A percentile compares a stretch with the other conserved stretches of the same genome.
Evolutionary conservation across 345 rosid species (phyloP).

Genomic region (Citrus cavaleriei): DNA sequence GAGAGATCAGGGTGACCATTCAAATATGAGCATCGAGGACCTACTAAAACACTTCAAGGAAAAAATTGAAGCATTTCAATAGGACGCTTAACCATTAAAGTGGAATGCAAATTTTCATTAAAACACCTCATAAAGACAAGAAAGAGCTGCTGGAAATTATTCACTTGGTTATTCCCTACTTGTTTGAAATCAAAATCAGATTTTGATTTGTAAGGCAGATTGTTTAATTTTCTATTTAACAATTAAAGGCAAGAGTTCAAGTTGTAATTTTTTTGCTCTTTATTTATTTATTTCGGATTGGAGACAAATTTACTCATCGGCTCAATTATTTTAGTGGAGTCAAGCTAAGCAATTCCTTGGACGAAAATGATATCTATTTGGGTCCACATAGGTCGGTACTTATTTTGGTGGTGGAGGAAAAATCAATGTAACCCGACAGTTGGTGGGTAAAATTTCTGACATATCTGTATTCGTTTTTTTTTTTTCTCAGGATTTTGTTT

Average conservation of each 20-base stretch:
- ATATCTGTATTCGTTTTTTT: not conserved
- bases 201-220: not conserved
- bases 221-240: not conserved
- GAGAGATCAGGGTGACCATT: slow-evolving; percentile 65
- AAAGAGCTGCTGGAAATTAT: not conserved
- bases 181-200: not conserved
- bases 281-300: too few relatives aligned
- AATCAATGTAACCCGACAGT: not conserved
- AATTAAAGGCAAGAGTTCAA: too few relatives aligned
- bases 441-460: not conserved
- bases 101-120: not conserved
- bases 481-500: not conserved
- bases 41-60: slow-evolving; percentile 57
- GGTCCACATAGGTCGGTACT: not conserved
- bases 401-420: too few relatives aligned
- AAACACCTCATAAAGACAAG: not conserved
- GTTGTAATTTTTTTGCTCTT: too few relatives aligned
- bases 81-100: slow-evolving; percentile 1
- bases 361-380: not conserved
- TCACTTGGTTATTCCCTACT: not conserved
- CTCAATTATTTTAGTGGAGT: too few relatives aligned
- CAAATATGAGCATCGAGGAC: slow-evolving; percentile 52
- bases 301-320: too few relatives aligned
- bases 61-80: slow-evolving; percentile 54
- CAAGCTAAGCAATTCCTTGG: too few relatives aligned